Conservation (phyloP, 495 filamentous ascomycete genomes). For the Collariella sp. region DNA sequence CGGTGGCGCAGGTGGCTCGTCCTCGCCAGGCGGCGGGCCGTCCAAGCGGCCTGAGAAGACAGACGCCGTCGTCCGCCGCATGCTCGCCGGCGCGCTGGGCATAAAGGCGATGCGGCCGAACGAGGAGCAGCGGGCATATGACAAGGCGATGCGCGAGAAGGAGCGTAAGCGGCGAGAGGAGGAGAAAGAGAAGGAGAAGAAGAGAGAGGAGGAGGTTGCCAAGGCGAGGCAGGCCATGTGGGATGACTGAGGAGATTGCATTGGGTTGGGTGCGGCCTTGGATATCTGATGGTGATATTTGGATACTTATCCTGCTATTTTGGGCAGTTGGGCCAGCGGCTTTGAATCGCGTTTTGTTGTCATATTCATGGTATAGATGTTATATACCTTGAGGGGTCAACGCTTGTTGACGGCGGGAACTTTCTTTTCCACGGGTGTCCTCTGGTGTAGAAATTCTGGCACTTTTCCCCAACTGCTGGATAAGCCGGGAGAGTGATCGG, state of each 20-base stretch:
- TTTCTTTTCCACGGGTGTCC: too few relatives aligned
- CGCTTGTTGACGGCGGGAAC: too few relatives aligned
- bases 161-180: constrained; percentile 69
- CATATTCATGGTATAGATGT: not conserved
- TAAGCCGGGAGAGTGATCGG: too few relatives aligned
- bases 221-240: constrained; percentile 67
- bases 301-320: not conserved
- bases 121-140: constrained; percentile 84
- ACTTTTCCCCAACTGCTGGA: too few relatives aligned
- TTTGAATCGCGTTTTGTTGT: not conserved
- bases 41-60: constrained; percentile 73
- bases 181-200: constrained; percentile 57
- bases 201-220: constrained; percentile 59
- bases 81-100: constrained; percentile 87
- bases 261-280: not conserved
- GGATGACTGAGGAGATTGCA: constrained; percentile 53
- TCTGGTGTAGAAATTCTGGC: too few relatives aligned
- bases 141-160: constrained; percentile 72
- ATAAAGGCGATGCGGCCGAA: constrained; percentile 71
- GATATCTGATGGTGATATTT: not conserved
- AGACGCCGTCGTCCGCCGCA: constrained; percentile 75
- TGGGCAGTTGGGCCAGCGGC: not conserved
- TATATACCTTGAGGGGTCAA: too few relatives aligned
- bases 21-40: not conserved
- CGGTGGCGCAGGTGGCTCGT: not conserved